A percentile compares a stretch with the other conserved stretches of the same genome.
Conservation (phyloP, 148 eudicot species). For the Chenopodium suecicum region DNA sequence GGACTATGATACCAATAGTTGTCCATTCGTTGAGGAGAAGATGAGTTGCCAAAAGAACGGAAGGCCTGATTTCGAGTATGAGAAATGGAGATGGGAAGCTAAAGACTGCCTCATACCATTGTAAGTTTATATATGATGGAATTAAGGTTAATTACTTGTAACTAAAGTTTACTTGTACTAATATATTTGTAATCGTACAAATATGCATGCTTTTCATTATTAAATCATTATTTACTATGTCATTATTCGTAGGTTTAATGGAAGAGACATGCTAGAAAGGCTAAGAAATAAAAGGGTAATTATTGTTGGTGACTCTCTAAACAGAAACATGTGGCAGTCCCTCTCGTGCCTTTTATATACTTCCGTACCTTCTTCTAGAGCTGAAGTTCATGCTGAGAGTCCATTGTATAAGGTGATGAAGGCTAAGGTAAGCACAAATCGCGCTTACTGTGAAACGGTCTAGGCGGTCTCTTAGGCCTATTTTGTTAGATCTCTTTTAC, state of each 20-base stretch:
- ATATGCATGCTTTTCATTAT: too few species aligned
- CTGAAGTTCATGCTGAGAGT: slow-evolving; percentile 20
- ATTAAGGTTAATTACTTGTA: background rate
- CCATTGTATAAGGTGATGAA: slow-evolving; percentile 25
- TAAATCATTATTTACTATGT: background rate
- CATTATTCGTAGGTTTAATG: slow-evolving; percentile 31
- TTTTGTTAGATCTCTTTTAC: too few species aligned
- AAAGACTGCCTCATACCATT: slow-evolving; percentile 29
- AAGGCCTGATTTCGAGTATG: slow-evolving; percentile 37
- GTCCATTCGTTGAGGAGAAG: slow-evolving; percentile 28
- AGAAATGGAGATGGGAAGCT: slow-evolving; percentile 10
- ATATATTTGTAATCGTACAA: too few species aligned
- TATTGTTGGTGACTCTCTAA: slow-evolving; percentile 43
- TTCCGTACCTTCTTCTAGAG: slow-evolving; percentile 26
- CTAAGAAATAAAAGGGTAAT: slow-evolving; percentile 41
- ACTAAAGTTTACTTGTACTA: background rate
- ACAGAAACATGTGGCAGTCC: slow-evolving; percentile 44
- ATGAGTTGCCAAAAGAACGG: slow-evolving; percentile 39
- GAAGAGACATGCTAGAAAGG: slow-evolving; percentile 34
- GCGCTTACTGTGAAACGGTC: too few species aligned
- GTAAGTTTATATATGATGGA: background rate
- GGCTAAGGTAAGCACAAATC: slow-evolving; percentile 25
- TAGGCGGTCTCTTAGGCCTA: too few species aligned
- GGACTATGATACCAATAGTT: background rate
- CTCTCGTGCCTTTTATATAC: slow-evolving; percentile 42